These are phyloP conservation scores for Phialophora chinensis DNA, from an alignment of 2,329 filamentous ascomycete species.

Conservation along the genomic window DNA sequence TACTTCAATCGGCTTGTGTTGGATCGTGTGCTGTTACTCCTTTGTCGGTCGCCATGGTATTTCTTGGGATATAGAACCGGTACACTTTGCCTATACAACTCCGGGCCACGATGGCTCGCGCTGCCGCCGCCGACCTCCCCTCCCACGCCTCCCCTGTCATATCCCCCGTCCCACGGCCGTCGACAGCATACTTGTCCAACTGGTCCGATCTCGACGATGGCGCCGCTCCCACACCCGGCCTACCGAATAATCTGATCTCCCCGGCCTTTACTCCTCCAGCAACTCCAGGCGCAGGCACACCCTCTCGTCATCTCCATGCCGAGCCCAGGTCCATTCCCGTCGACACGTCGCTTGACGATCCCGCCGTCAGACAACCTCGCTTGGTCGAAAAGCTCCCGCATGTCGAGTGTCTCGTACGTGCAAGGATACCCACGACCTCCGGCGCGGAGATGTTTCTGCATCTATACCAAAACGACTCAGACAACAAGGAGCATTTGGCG, in stretches of 20 bases:
- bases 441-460: slow-evolving; percentile 98
- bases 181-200: slow-evolving; percentile 37
- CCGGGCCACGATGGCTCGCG: slow-evolving; percentile 25
- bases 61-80: slow-evolving; percentile 17
- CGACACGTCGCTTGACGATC: slow-evolving; percentile 43
- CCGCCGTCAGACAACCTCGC: slow-evolving; percentile 65
- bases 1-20: slow-evolving; percentile 16
- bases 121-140: slow-evolving; percentile 53
- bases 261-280: slow-evolving; percentile 58
- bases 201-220: slow-evolving; percentile 39
- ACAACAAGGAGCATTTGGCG: slow-evolving; percentile 94
- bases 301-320: slow-evolving; percentile 44
- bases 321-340: slow-evolving; percentile 53
- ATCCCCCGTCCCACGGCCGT: slow-evolving; percentile 47
- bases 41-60: neutral
- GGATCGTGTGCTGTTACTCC: neutral
- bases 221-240: slow-evolving; percentile 50
- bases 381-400: slow-evolving; percentile 77
- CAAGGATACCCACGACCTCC: slow-evolving; percentile 88
- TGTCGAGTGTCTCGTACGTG: slow-evolving; percentile 92
- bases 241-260: slow-evolving; percentile 60
- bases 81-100: neutral
- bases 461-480: slow-evolving; percentile 88
- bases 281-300: slow-evolving; percentile 43
- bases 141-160: slow-evolving; percentile 60